Evolutionary conservation across 371 early-diverging fungal genomes (phyloP), one percentile per base, ranked within the genome.

Genomic region (Lichtheimia ramosa): DNA sequence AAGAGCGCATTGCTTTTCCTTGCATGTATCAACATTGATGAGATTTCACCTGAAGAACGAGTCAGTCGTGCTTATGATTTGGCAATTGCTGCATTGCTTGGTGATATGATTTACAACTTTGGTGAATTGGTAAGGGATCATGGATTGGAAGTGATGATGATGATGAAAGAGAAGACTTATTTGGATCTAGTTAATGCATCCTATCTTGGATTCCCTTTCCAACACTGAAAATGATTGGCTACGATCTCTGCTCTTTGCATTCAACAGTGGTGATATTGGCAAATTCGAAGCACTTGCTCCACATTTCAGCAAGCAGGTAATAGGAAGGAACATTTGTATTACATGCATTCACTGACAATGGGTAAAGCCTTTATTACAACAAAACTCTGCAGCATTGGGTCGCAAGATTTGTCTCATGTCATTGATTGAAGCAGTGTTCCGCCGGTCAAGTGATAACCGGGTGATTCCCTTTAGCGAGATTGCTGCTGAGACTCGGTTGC

Each of bases 401-500:
- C 94, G 95, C 75, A 99, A 99, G 80, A 92, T 99, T 50, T 92
- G 97, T 56, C 81, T 97, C 61, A 97, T 97, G 96, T 90, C 97
- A 0, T 81, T 99, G 53, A 92, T 98, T 61, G 98, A 97, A 72
- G 80, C 89, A 0, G 90, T 96, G 28, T 98, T 98, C 75, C 89
- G 87, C 70, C 88, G 94, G 27, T 85, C 79, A 55, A 90, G 92
- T 18, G 92, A 92, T 48, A 83, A 87, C 65, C 86, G 96, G n/a
- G 73, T 77, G 1, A 86, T 97, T 53, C 77, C 93, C 4, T 97
- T 98, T 75, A 70, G 71, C 13, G 87, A 78, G n/a, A 90, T 98
- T 60, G 90, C 96, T 7, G 82, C 88, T 10, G 96, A 94, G 72
- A 95, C 95, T 5, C 82, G 90, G 54, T 78, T 98, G 54, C 86